A percentile compares a stretch with the other conserved stretches of the same genome.
Conservation (phyloP, 2,329 filamentous ascomycete genomes). For the Talaromyces sp. region DNA sequence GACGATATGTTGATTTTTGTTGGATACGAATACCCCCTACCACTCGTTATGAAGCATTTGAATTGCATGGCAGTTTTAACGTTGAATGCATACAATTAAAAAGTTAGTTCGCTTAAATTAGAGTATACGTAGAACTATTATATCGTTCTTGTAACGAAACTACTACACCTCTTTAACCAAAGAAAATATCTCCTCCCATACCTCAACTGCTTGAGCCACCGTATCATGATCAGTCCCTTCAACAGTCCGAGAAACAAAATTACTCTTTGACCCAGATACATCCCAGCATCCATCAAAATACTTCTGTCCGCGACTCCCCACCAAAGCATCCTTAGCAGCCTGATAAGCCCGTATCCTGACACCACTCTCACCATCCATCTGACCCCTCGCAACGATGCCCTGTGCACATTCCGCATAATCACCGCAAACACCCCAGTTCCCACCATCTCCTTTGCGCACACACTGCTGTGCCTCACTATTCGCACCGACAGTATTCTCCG, state of each 20-base stretch:
- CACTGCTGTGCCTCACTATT: conserved; percentile 45
- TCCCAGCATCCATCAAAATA: conserved; percentile 50
- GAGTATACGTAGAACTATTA: too few species aligned
- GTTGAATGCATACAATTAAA: background rate
- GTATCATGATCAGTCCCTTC: conserved; percentile 13
- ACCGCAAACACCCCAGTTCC: conserved; percentile 37
- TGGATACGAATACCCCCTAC: background rate
- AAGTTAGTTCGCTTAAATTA: background rate
- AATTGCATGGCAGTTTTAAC: background rate
- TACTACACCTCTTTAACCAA: too few species aligned
- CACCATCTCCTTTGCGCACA: conserved; percentile 34
- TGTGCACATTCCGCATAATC: conserved; percentile 36
- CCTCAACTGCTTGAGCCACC: background rate
- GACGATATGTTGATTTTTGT: background rate
- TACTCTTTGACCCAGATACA: conserved; percentile 16
- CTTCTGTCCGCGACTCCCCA: conserved; percentile 43
- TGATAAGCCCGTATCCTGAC: conserved; percentile 36
- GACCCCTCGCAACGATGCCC: conserved; percentile 16
- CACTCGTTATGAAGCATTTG: background rate
- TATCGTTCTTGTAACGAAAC: too few species aligned
- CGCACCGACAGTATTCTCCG: conserved; percentile 37
- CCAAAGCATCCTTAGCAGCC: conserved; percentile 46
- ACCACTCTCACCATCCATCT: background rate
- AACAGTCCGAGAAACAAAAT: conserved; percentile 36
- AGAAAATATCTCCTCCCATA: background rate